These are phyloP conservation scores for Melampsora larici-populina DNA, from an alignment of 1,284 basidiomycete genomes.

Conservation along the genomic window DNA sequence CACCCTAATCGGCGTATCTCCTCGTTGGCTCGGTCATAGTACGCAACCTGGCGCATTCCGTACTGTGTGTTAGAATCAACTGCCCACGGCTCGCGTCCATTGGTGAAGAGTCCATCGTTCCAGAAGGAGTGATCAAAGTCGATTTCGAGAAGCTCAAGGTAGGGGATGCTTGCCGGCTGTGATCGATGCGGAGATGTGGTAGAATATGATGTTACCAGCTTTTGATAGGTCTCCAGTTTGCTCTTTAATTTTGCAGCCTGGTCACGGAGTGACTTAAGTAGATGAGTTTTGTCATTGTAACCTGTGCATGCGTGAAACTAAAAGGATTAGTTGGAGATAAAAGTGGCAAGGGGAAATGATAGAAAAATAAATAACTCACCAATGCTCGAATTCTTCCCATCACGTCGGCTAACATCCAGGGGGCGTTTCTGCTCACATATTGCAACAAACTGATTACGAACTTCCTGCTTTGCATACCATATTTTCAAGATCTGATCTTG, in stretches of 20 bases:
- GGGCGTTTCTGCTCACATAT: not conserved
- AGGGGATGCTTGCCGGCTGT: not conserved
- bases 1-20: constrained; percentile 4
- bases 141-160: not conserved
- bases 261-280: no score
- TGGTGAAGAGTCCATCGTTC: constrained; percentile 15
- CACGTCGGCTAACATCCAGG: not conserved
- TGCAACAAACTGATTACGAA: not conserved
- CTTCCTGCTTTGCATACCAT: constrained; percentile 2
- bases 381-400: no score
- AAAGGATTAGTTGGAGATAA: not conserved
- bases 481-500: not conserved
- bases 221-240: not conserved
- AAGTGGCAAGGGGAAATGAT: no score
- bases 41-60: not conserved
- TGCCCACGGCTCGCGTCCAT: constrained; percentile 6
- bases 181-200: not conserved
- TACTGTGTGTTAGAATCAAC: constrained; percentile 2
- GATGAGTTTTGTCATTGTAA: no score
- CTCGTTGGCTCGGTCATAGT: not conserved
- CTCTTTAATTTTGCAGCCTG: not conserved
- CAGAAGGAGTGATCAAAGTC: not conserved
- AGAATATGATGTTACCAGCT: not conserved
- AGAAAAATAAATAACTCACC: not conserved
- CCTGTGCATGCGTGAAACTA: not conserved